These are phyloP conservation scores for Luffa acutangula DNA, from an alignment of 306 rosid genomes.

Conservation along the genomic window DNA sequence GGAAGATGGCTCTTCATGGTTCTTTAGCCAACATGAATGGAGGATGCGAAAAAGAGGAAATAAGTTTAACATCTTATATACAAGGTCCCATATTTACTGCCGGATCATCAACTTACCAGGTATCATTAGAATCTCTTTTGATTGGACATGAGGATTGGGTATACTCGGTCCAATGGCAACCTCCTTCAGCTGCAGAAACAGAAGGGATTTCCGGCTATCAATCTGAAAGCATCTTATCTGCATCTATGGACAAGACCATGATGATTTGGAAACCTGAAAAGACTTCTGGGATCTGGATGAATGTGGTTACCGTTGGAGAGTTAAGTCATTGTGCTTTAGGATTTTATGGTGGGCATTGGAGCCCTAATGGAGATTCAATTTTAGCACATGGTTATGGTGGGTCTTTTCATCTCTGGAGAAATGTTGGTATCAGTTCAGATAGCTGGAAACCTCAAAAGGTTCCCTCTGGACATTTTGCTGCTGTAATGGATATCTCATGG, in stretches of 20 bases:
- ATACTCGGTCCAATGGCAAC: constrained; percentile 87
- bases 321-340: constrained; percentile 93
- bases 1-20: constrained; percentile 52
- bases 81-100: constrained; percentile 80
- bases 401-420: constrained; percentile 89
- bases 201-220: constrained; percentile 46
- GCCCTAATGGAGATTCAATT: constrained; percentile 68
- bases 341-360: constrained; percentile 97
- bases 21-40: constrained; percentile 29
- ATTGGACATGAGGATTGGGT: constrained; percentile 99
- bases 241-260: constrained; percentile 99
- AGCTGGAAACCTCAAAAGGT: constrained; percentile 89
- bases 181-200: constrained; percentile 41
- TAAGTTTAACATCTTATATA: constrained; percentile 73
- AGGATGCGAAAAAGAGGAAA: constrained; percentile 32
- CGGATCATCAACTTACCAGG: constrained; percentile 60
- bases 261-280: constrained; percentile 97
- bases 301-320: constrained; percentile 95
- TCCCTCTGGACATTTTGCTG: constrained; percentile 96
- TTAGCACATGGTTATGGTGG: constrained; percentile 98
- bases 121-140: constrained; percentile 87
- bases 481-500: constrained; percentile 79
- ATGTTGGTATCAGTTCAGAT: constrained; percentile 45
- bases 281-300: constrained; percentile 95
- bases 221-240: constrained; percentile 82